A percentile compares a stretch with the other conserved stretches of the same genome.
These are phyloP conservation scores for Limonium bicolor DNA, from an alignment of 148 eudicot species.

Conservation along the genomic window DNA sequence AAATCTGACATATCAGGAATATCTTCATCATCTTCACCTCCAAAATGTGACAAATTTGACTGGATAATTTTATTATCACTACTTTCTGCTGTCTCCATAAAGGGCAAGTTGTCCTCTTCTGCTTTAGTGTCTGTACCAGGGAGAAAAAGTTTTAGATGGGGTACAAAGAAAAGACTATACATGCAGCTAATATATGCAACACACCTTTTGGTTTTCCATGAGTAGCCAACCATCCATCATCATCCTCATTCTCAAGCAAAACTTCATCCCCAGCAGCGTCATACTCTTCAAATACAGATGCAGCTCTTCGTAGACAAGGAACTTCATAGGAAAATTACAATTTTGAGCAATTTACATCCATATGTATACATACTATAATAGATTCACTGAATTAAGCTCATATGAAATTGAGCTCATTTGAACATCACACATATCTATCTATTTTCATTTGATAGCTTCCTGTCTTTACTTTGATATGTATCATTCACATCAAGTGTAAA, in stretches of 20 bases:
- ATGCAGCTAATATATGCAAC: background rate
- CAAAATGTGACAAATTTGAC: constrained; percentile 78
- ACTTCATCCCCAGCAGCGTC: constrained; percentile 98
- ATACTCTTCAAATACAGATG: constrained; percentile 77
- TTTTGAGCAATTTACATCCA: no score
- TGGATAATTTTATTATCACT: constrained; percentile 52
- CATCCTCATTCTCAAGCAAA: constrained; percentile 73
- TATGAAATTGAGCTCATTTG: no score
- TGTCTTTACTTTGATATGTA: no score
- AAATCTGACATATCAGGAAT: constrained; percentile 86
- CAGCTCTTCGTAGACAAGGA: constrained; percentile 89
- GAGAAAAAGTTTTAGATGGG: constrained; percentile 2
- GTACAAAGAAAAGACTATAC: background rate
- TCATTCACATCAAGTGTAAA: no score
- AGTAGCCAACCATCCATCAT: constrained; percentile 98
- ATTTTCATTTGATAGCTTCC: no score
- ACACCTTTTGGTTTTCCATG: constrained; percentile 93
- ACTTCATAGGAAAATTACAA: constrained; percentile 32
- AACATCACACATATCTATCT: no score
- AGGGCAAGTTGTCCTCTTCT: constrained; percentile 73
- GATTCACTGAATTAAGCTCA: no score
- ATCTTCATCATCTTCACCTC: constrained; percentile 80
- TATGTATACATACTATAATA: no score
- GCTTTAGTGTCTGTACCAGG: constrained; percentile 25
- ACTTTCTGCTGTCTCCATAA: constrained; percentile 72